Evolutionary conservation across 2,329 filamentous ascomycete species (phyloP).

Genomic region (Diaporthe sp.): DNA sequence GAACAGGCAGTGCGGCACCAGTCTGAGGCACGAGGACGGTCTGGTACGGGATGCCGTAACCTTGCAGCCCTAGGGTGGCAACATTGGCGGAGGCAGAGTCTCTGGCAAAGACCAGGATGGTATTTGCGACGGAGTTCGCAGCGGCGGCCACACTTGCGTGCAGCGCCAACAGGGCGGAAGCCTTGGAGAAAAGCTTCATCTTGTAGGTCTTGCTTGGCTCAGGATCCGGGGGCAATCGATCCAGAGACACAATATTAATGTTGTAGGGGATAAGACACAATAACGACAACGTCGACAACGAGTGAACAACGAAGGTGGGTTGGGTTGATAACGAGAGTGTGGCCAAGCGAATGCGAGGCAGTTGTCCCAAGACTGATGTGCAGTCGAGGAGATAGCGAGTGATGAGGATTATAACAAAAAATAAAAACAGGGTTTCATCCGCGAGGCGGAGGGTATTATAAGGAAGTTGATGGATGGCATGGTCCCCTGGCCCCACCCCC

Average conservation of each 20-base stretch:
- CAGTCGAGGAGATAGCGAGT: conserved; percentile 19
- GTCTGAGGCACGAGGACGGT: conserved; percentile 66
- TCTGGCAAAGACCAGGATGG: conserved; percentile 69
- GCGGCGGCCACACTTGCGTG: conserved; percentile 39
- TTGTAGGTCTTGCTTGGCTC: conserved; percentile 1
- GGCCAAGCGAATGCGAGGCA: conserved; percentile 25
- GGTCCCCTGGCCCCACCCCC: conserved; percentile 19
- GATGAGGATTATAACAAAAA: conserved; percentile 24
- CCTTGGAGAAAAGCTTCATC: conserved; percentile 40
- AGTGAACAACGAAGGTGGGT: conserved; percentile 30
- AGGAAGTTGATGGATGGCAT: conserved; percentile 29
- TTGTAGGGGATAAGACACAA: conserved; percentile 19
- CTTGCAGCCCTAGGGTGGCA: conserved; percentile 68
- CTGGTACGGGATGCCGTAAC: conserved; percentile 73
- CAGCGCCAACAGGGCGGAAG: conserved; percentile 39
- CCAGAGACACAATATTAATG: conserved; percentile 7
- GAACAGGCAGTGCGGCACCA: conserved; percentile 64
- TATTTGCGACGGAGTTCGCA: conserved; percentile 54
- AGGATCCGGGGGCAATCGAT: background rate
- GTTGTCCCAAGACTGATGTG: conserved; percentile 29
- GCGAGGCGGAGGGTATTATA: conserved; percentile 40
- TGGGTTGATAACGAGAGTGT: conserved; percentile 29
- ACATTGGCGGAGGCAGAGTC: conserved; percentile 63
- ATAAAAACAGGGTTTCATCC: conserved; percentile 21
- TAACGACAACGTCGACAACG: conserved; percentile 17